Evolutionary conservation across 2,329 filamentous ascomycete genomes (phyloP).

Genomic region (Cladobotryum protrusum): DNA sequence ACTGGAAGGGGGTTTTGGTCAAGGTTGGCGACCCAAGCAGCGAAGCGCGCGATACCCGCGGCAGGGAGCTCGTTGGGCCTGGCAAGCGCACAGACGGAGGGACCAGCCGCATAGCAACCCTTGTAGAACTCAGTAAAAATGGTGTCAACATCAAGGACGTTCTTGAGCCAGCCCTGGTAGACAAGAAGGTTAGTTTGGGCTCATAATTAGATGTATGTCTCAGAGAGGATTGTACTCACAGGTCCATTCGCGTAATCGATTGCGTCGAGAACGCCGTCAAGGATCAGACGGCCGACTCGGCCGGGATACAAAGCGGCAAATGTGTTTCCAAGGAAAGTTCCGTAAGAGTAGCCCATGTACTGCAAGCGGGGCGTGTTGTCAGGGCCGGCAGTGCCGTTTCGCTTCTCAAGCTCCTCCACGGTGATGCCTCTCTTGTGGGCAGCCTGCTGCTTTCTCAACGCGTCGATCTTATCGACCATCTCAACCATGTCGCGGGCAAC

Average conservation of each 20-base stretch:
- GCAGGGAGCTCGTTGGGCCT: not conserved
- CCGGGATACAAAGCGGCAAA: constrained; percentile 31
- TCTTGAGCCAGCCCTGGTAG: constrained; percentile 28
- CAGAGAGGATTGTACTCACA: constrained; percentile 17
- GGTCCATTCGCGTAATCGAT: constrained; percentile 26
- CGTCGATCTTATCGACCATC: constrained; percentile 24
- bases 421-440: not conserved
- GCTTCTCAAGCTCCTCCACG: not conserved
- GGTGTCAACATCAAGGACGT: constrained; percentile 31
- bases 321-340: constrained; percentile 28
- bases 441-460: constrained; percentile 19
- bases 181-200: not conserved
- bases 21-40: not conserved
- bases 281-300: constrained; percentile 34
- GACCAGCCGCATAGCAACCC: constrained; percentile 27
- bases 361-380: constrained; percentile 24
- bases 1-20: not conserved
- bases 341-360: constrained; percentile 47
- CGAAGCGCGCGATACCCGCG: not conserved
- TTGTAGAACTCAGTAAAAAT: constrained; percentile 28
- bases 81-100: constrained; percentile 23
- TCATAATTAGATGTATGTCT: too few relatives aligned
- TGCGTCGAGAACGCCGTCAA: constrained; percentile 32
- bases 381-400: not conserved
- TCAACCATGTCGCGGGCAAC: constrained; percentile 39